Evolutionary conservation across 139 green algal genomes (phyloP), one percentile per base, ranked within the genome.

Genomic region (Picochlorum sp.): DNA sequence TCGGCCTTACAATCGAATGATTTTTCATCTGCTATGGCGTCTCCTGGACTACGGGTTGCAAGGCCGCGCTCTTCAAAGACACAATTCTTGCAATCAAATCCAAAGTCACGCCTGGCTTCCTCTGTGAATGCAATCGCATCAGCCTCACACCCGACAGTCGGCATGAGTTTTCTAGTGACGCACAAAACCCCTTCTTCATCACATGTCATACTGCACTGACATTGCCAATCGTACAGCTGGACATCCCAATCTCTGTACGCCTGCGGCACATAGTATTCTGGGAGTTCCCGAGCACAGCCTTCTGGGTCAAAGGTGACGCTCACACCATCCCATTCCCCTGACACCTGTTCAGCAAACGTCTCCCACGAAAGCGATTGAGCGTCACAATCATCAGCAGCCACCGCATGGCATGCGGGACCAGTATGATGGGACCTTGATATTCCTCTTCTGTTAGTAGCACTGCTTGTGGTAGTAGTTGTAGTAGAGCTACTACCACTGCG

Each of bases 111-210:
- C 47, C 18, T 6, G 0, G 34, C 45, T 20, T 75, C 59, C 38
- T 59, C 20, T 11, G 37, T 72, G 41, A 62, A 73, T 15, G 65
- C 85, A 1, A 89, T 67, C 0, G 86, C 86, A 52, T 92, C 85
- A 1, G 86, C 86, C 61, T 93, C 86, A 56, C 86, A 91, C 23
- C 85, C 85, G 5, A 89, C 84, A 9, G 84, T 87, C 1, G 85
- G 85, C 82, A 92, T 85, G 65, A 92, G 64, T 16, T 79, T 73
- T 9, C 78, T 72, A 20, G 73, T n/a, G 2, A 34, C 61, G 38
- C 64, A 75, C 26, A 30, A 52, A 28, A 82, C 20, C 11, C 58
- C 56, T 1, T 13, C 34, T 13, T 15, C 28, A 4, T 52, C 34
- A 2, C 62, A 61, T 41, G 56, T 44, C 64, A 71, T 65, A 75